Evolutionary conservation across 257 asterid genomes (phyloP).

Genomic region (Mentha longifolia): DNA sequence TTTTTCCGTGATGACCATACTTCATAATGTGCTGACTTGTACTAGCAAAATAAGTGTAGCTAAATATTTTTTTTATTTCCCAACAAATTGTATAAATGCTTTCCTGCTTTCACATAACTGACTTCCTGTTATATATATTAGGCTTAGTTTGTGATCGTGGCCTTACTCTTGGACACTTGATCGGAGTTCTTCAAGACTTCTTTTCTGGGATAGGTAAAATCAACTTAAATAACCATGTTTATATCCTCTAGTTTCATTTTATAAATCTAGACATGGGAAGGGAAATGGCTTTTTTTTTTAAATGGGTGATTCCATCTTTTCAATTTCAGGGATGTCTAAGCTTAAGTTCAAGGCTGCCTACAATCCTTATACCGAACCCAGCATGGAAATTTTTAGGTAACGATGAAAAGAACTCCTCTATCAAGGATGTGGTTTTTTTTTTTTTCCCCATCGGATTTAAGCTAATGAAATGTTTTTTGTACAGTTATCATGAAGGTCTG

Average conservation of each 20-base stretch:
- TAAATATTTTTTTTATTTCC: neutral
- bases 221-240: conserved; percentile 1
- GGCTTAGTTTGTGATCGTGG: conserved; percentile 94
- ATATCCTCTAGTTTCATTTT: conserved; percentile 2
- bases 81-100: conserved; percentile 17
- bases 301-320: conserved; percentile 15
- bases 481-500: conserved; percentile 92
- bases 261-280: neutral
- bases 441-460: neutral
- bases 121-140: conserved; percentile 39
- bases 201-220: conserved; percentile 83
- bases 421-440: conserved; percentile 10
- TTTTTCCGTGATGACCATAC: neutral
- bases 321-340: conserved; percentile 81
- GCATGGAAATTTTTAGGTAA: conserved; percentile 99
- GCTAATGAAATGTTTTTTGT: conserved; percentile 14
- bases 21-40: neutral
- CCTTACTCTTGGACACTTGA: conserved; percentile 91
- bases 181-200: conserved; percentile 89
- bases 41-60: neutral
- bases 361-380: conserved; percentile 97
- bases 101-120: conserved; percentile 19
- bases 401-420: neutral
- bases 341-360: conserved; percentile 96
- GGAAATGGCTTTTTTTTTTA: neutral